Evolutionary conservation across 495 filamentous ascomycete genomes (phyloP), one percentile per base, ranked within the genome.

Genomic region (Astrocystis sublimbata): DNA sequence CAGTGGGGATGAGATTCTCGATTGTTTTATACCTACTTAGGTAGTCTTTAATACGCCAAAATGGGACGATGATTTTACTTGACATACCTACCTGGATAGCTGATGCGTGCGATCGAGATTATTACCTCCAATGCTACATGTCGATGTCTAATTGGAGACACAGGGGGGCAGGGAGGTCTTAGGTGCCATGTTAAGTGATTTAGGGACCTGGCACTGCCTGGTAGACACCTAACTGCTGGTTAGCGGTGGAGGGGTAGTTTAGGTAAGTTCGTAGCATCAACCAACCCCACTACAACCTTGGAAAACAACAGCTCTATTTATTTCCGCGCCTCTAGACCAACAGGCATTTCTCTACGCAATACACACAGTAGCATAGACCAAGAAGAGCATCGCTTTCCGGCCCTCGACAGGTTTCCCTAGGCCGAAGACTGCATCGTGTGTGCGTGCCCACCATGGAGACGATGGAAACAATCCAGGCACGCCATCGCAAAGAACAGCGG

Each of bases 401-500:
- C 13, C 4, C 17, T 26, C 15, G 6, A 30, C 8, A 26, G 15
- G 17, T 31, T n/a, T 30, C 17, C n/a, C 28, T 23, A 23, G n/a
- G n/a, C 17, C 15, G 30, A 49, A 3, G 13, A 53, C 47, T n/a
- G n/a, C n/a, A n/a, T n/a, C n/a, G n/a, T n/a, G n/a, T n/a, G n/a
- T n/a, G n/a, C 21, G 24, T 21, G 49, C 13, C 17, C 8, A 40
- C 54, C 43, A 53, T 77, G 73, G 75, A 82, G 64, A 71, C 79
- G 21, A 61, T 93, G 81, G 93, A 97, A 43, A 86, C 89, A 33
- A 78, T 96, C 45, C 84, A 91, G 62, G 79, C 85, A 12, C 88
- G 87, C 41, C 94, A 98, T 74, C 85, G 90, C 64, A 96, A 93
- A 75, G 94, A 98, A 75, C 86, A 88, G 70, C 87, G 86, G 58